Percentiles rank a stretch among this genome's conserved stretches.
phyloP scores from a whole-genome alignment of 805 yeast genomes.

The Candida sakaeoensis region DNA sequence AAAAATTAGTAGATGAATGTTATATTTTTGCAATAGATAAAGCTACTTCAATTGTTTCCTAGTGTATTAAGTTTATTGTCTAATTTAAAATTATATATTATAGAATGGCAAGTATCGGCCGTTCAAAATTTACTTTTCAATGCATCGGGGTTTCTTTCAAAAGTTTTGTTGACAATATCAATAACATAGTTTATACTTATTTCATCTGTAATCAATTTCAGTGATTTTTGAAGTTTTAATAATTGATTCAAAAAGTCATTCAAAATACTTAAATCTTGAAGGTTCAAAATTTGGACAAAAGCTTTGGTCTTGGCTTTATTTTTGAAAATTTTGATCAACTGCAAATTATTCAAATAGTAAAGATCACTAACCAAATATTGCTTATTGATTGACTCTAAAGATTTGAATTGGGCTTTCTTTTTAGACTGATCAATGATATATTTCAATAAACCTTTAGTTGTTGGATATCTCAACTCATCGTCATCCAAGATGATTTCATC shows the following conservation, averaged over 20 bases:
- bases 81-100: no score
- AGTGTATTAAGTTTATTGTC: background rate
- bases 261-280: conserved; percentile 24
- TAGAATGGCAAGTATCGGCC: no score
- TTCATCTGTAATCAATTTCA: conserved; percentile 15
- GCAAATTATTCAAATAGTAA: conserved; percentile 34
- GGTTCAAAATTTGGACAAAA: conserved; percentile 29
- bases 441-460: conserved; percentile 30
- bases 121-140: conserved; percentile 14
- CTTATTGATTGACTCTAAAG: conserved; percentile 37
- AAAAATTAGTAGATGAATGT: no score
- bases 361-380: conserved; percentile 39
- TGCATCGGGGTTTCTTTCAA: conserved; percentile 14
- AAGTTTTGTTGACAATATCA: conserved; percentile 31
- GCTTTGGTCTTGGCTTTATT: conserved; percentile 41
- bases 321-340: conserved; percentile 33
- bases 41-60: no score
- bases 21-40: no score
- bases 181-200: conserved; percentile 25
- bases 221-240: conserved; percentile 10
- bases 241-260: conserved; percentile 20
- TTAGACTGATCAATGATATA: conserved; percentile 19
- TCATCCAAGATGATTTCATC: conserved; percentile 13
- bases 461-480: conserved; percentile 23
- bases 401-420: conserved; percentile 19